Percentiles rank a stretch among this genome's conserved stretches.
Evolutionary conservation across 495 filamentous ascomycete species (phyloP).

Genomic region (Xylaria acuta): DNA sequence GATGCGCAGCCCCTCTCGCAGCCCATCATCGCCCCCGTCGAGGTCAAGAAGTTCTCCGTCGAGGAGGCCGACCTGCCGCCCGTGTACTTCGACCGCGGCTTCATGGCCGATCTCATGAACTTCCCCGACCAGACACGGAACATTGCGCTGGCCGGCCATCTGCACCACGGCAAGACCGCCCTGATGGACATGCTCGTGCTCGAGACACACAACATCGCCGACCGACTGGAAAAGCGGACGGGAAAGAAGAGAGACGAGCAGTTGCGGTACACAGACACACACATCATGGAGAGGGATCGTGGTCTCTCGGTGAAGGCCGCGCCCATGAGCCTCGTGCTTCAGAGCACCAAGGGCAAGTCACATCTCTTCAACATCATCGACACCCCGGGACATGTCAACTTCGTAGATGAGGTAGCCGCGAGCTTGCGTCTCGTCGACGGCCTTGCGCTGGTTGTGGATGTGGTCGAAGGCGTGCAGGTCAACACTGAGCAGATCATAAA

Average conservation of each 20-base stretch:
- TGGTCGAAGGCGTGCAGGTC: constrained; percentile 96
- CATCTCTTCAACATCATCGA: constrained; percentile 94
- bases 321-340: constrained; percentile 92
- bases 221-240: constrained; percentile 74
- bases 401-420: constrained; percentile 94
- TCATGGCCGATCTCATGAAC: constrained; percentile 96
- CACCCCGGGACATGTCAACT: constrained; percentile 97
- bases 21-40: constrained; percentile 91
- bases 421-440: constrained; percentile 88
- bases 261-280: constrained; percentile 91
- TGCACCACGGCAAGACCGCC: constrained; percentile 97
- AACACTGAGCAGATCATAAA: constrained; percentile 97
- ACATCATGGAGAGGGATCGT: constrained; percentile 85
- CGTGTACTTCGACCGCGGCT: constrained; percentile 80
- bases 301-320: constrained; percentile 93
- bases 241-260: constrained; percentile 88
- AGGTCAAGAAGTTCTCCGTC: constrained; percentile 93
- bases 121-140: constrained; percentile 94
- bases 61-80: constrained; percentile 90
- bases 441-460: constrained; percentile 91
- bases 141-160: constrained; percentile 86
- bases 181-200: constrained; percentile 98
- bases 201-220: constrained; percentile 87
- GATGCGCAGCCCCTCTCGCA: constrained; percentile 91
- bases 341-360: constrained; percentile 89